Evolutionary conservation across 257 asterid species (phyloP).

Genomic region (Solanum commersonii): DNA sequence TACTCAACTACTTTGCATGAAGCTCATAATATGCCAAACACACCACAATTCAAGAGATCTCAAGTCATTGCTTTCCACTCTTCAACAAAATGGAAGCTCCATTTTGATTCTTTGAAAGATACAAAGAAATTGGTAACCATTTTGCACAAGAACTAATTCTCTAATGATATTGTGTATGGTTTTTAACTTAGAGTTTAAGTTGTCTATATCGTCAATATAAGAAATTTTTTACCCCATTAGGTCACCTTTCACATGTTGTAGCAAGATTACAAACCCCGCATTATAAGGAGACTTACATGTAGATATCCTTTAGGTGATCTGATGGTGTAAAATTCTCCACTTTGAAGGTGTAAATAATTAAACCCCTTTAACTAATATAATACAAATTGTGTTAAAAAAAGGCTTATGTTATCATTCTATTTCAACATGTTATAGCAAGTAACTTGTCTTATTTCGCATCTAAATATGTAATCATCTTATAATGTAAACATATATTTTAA

Average conservation of each 20-base stretch:
- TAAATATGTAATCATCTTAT: background rate
- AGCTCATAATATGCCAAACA: background rate
- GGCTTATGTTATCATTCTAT: too few species aligned
- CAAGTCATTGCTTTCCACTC: conserved; percentile 36
- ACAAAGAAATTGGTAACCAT: conserved; percentile 23
- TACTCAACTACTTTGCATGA: conserved; percentile 1
- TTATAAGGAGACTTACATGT: too few species aligned
- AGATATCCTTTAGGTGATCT: too few species aligned
- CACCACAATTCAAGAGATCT: conserved; percentile 12
- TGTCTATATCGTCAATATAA: too few species aligned
- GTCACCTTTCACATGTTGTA: too few species aligned
- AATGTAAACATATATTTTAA: background rate
- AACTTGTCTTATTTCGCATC: background rate
- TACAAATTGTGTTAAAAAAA: too few species aligned
- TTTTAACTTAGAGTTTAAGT: too few species aligned
- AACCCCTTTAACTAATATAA: too few species aligned
- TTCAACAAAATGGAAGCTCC: conserved; percentile 39
- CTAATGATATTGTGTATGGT: background rate
- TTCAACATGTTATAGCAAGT: background rate
- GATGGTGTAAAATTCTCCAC: too few species aligned
- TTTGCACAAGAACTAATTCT: background rate
- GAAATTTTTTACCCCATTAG: too few species aligned
- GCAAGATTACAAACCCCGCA: too few species aligned
- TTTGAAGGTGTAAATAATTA: too few species aligned
- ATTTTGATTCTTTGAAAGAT: conserved; percentile 35